phyloP scores from a whole-genome alignment of 805 yeast species.

The Saitoella complicata region DNA sequence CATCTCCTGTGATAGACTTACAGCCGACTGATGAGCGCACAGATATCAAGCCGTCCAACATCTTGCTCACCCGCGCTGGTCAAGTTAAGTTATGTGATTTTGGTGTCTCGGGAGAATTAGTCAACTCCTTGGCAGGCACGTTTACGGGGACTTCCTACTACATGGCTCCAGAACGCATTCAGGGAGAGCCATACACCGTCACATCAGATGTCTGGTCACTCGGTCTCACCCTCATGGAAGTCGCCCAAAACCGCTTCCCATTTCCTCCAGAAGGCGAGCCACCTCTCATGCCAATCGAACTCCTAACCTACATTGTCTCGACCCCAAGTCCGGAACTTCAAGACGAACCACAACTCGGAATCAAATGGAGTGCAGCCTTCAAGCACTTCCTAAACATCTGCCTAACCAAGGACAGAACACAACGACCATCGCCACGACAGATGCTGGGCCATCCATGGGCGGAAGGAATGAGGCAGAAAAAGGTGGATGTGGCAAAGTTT shows the following conservation, averaged over 20 bases:
- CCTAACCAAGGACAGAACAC: constrained; percentile 58
- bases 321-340: constrained; percentile 58
- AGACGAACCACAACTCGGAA: constrained; percentile 62
- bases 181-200: constrained; percentile 89
- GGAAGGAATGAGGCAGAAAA: constrained; percentile 40
- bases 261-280: constrained; percentile 39
- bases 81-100: constrained; percentile 89
- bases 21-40: neutral
- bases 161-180: constrained; percentile 97
- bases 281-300: constrained; percentile 69
- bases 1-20: neutral
- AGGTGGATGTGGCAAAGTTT: constrained; percentile 74
- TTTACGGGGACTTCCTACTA: constrained; percentile 95
- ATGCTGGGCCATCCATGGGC: constrained; percentile 93
- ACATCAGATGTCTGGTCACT: constrained; percentile 95
- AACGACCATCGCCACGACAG: constrained; percentile 84
- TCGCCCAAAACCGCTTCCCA: constrained; percentile 85
- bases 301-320: constrained; percentile 63
- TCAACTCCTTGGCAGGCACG: constrained; percentile 85
- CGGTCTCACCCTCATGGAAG: constrained; percentile 82
- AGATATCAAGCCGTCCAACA: constrained; percentile 86
- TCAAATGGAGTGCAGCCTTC: constrained; percentile 69
- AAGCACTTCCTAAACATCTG: constrained; percentile 63
- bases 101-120: constrained; percentile 81
- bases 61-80: constrained; percentile 57